Evolutionary conservation across 805 yeast genomes (phyloP), one percentile per base, ranked within the genome.

Genomic region (Candida caryicola): DNA sequence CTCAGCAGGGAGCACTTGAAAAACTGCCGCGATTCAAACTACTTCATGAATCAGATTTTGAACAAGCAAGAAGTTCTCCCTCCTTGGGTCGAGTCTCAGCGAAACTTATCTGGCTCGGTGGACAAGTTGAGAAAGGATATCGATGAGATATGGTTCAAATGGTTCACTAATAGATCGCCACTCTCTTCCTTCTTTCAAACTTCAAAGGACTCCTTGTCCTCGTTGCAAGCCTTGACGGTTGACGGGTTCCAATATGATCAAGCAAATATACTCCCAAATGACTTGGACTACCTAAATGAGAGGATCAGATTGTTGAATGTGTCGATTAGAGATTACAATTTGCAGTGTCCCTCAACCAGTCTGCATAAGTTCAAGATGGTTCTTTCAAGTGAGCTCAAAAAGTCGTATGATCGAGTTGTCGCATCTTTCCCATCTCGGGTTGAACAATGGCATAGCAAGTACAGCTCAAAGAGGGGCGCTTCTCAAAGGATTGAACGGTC

Each of bases 71-170:
- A 86, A 34, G 80, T 86, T 1, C 65, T 80, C 8, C 95, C 96
- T 0, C 95, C 95, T 0, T 89, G 96, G 96, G 82, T 89, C 26
- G 95, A 87, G 50, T 81, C 77, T 39, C 93, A 85, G 57, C 68
- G 76, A 14, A 70, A 76, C 2, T 76, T 82, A 3, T 71, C 74
- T 30, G 43, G 50, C 2, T 76, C 74, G 26, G 68, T 84, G 6
- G 54, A 50, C 2, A 51, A 51, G 0, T 78, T 85, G 37, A 59
- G 89, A 36, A 44, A 47, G 0, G 67, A 67, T 25, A 38, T 81
- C 21, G 72, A 66, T 29, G 37, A 50, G 2, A 60, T 40, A 13
- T 46, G 50, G 50, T 41, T 43, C 35, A 41, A 41, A 10, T 46
- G 50, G 50, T 23, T 46, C 25, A 30, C 43, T 4, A 39, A 37